Percentiles rank a stretch among this genome's conserved stretches.
phyloP scores from a whole-genome alignment of 225 moss, liverwort and hornwort genomes.

The Takakia lepidozioides region DNA sequence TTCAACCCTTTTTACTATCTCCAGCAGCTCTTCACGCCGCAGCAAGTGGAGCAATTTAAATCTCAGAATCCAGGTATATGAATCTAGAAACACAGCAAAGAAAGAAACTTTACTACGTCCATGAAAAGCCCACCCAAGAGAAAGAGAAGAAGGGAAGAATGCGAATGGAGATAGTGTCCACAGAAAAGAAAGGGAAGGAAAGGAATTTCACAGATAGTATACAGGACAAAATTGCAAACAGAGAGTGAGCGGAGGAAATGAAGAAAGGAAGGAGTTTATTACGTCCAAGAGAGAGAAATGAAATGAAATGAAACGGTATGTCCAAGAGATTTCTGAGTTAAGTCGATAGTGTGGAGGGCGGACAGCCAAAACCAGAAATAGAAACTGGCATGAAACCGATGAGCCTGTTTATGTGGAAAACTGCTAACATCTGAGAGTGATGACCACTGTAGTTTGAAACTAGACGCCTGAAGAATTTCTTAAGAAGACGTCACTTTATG shows the following conservation, averaged over 20 bases:
- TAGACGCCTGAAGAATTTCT: too few species aligned
- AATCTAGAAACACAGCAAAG: neutral
- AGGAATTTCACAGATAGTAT: slow-evolving; percentile 7
- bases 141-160: neutral
- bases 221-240: slow-evolving; percentile 17
- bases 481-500: too few species aligned
- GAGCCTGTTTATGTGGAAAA: slow-evolving; percentile 2
- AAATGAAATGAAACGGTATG: too few species aligned
- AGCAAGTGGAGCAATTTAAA: slow-evolving; percentile 61
- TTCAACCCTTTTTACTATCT: slow-evolving; percentile 88
- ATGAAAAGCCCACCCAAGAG: too few species aligned
- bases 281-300: too few species aligned
- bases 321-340: too few species aligned
- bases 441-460: too few species aligned
- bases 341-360: too few species aligned
- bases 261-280: too few species aligned
- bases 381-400: too few species aligned
- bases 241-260: slow-evolving; percentile 49
- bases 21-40: slow-evolving; percentile 59
- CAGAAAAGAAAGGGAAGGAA: neutral
- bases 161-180: neutral
- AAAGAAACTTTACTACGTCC: neutral
- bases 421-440: neutral
- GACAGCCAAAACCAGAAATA: too few species aligned
- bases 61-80: slow-evolving; percentile 77